phyloP scores from a whole-genome alignment of 78 protist species.

The Dictyostelium firmibasis region DNA sequence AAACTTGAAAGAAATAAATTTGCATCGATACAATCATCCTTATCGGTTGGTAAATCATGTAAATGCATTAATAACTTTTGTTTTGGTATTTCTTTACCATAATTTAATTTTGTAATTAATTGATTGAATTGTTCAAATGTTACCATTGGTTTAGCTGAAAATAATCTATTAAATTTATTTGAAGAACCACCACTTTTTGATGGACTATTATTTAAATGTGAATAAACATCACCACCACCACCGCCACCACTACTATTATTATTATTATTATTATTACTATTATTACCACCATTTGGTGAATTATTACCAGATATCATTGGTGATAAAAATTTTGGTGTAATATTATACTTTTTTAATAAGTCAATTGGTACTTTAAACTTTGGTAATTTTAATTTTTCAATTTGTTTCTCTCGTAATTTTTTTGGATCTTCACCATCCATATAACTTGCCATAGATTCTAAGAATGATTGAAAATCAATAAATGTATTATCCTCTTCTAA shows the following conservation, averaged over 20 bases:
- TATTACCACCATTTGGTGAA: neutral
- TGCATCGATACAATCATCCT: conserved; percentile 50
- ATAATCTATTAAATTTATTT: conserved; percentile 57
- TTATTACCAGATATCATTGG: neutral
- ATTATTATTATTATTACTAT: no score
- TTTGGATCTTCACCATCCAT: conserved; percentile 46
- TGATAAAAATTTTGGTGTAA: conserved; percentile 47
- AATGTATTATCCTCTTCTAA: conserved; percentile 5
- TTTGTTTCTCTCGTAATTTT: neutral
- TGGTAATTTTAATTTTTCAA: conserved; percentile 38
- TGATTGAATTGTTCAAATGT: conserved; percentile 50
- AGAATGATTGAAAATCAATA: conserved; percentile 54
- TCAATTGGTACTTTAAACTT: conserved; percentile 58
- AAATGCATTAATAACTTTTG: conserved; percentile 50
- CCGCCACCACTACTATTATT: no score
- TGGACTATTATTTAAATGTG: conserved; percentile 29
- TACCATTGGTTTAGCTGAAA: conserved; percentile 29
- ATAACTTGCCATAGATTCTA: conserved; percentile 39
- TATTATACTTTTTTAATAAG: conserved; percentile 50
- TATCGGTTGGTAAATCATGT: conserved; percentile 36
- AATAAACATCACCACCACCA: neutral
- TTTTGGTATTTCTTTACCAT: conserved; percentile 63
- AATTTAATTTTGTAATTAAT: conserved; percentile 20
- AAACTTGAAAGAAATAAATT: conserved; percentile 17
- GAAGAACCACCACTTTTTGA: conserved; percentile 1